Base-by-base conservation (phyloP, 2,329 filamentous ascomycete genomes). In the Claviceps africana region DNA sequence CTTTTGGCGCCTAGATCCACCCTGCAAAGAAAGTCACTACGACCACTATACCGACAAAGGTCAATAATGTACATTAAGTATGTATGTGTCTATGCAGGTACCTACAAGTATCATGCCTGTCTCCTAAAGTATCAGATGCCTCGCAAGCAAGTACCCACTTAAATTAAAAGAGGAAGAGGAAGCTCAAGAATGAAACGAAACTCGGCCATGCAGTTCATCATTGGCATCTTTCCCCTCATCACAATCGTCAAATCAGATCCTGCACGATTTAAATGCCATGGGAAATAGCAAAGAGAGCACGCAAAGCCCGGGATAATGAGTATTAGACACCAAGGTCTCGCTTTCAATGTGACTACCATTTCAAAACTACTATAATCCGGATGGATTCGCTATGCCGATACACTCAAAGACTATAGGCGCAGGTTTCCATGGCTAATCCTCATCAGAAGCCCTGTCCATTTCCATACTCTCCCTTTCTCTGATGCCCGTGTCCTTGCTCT, bases 391-490 rank as follows among this genome's bases (percentile, higher is more conserved):
- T 15, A 8, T 19, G 48, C 13, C 48, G 30, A 47, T 44, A 47
- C 15, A 19, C 15, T 9, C 31, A 40, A 40, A 21, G 6, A 17
- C 31, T 33, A 33, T 45, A 21, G 17, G 42, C 48, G 45, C 19
- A 22, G 17, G 21, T 17, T 28, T 40, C 51, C 31, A 13, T 33
- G 4, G 4, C 44, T 31, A 62, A 9, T 67, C 63, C 39, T 64
- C 64, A 31, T 67, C 65, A n/a, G 55, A 49, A 33, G 59, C 53
- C 43, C 62, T 58, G 9, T 81, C 78, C 28, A 75, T 61, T 46
- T 81, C 78, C 56, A 76, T 59, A 57, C 75, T 77, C 58, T 79
- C 76, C 67, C 75, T 78, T 53, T 69, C 67, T 58, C 61, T 69
- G n/a, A 53, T 47, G 9, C 57, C 51, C n/a, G 58, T 54, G 45